These are phyloP conservation scores for Eleusine coracana DNA, from an alignment of 176 grass and related monocot genomes.

Conservation along the genomic window DNA sequence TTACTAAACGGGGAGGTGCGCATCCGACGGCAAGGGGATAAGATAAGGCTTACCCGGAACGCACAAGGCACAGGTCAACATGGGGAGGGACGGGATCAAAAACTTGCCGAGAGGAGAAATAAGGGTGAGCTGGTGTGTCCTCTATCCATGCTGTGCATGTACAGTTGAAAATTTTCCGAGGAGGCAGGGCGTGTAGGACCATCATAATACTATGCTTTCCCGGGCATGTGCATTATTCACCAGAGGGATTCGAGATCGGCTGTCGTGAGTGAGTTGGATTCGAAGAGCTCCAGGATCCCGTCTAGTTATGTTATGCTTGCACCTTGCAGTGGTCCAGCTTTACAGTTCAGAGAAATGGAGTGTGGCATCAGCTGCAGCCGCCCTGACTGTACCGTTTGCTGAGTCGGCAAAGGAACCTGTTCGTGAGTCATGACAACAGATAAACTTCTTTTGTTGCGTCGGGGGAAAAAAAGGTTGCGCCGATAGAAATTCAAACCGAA, in stretches of 20 bases:
- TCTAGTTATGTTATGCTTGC: background rate
- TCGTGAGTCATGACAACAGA: too few species aligned
- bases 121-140: background rate
- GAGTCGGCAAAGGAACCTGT: conserved; percentile 3
- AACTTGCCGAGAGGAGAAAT: background rate
- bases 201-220: background rate
- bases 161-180: background rate
- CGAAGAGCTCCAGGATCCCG: conserved; percentile 29
- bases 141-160: background rate
- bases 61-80: background rate
- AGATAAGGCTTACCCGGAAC: conserved; percentile 40
- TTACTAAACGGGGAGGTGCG: background rate
- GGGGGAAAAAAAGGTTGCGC: background rate
- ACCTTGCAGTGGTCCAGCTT: background rate
- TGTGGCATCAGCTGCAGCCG: background rate
- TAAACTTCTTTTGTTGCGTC: background rate
- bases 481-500: background rate
- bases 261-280: conserved; percentile 30
- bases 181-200: background rate
- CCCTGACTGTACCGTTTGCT: background rate
- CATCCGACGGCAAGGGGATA: background rate
- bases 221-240: conserved; percentile 7
- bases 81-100: background rate
- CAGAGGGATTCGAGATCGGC: background rate
- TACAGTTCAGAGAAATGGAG: conserved; percentile 28